Percentiles rank a stretch among this genome's conserved stretches.
Conservation (phyloP, 306 rosid genomes). For the Pterocarpus santalinus region DNA sequence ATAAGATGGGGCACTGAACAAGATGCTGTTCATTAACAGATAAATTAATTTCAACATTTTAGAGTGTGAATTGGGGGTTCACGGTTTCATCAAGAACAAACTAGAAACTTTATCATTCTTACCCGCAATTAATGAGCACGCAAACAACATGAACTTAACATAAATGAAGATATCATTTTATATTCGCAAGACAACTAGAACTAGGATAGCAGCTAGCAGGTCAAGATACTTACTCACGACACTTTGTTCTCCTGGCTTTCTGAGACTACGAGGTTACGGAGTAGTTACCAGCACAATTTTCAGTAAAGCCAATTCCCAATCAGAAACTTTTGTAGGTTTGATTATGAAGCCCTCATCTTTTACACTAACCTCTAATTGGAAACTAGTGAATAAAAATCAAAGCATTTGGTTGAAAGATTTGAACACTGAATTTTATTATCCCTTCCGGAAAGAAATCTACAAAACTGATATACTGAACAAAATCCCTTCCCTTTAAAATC, state of each 20-base stretch:
- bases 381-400: neutral
- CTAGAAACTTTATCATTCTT: neutral
- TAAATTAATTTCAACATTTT: slow-evolving; percentile 10
- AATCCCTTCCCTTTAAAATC: neutral
- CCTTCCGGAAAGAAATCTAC: neutral
- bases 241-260: neutral
- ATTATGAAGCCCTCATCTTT: neutral
- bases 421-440: neutral
- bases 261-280: neutral
- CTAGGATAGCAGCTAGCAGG: neutral
- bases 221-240: slow-evolving; percentile 14
- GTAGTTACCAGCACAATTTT: neutral
- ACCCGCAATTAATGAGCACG: neutral
- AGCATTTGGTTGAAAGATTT: slow-evolving; percentile 20
- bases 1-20: neutral
- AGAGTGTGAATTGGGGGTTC: slow-evolving; percentile 6
- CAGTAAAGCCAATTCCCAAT: neutral
- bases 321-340: neutral
- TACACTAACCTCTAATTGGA: neutral
- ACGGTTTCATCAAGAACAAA: neutral
- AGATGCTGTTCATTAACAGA: neutral
- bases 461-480: neutral
- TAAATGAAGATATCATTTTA: neutral
- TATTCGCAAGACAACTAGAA: neutral
- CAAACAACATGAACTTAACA: neutral